phyloP scores from a whole-genome alignment of 345 rosid species.

The Populus euphratica region DNA sequence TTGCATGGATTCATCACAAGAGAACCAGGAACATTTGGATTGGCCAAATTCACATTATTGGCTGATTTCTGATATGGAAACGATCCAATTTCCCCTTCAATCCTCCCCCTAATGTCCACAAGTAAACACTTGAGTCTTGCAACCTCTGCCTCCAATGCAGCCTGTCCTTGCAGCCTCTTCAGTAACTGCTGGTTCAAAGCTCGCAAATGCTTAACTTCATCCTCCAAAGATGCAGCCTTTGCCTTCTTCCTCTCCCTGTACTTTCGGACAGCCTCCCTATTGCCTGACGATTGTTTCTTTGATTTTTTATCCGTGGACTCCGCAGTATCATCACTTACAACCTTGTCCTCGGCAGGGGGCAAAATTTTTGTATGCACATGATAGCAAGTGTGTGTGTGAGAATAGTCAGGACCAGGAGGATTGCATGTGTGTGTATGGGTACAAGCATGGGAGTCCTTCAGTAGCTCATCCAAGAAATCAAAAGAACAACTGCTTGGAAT shows the following conservation, averaged over 20 bases:
- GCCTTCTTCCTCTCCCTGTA: slow-evolving; percentile 98
- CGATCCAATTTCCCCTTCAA: slow-evolving; percentile 93
- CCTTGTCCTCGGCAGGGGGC: slow-evolving; percentile 57
- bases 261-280: slow-evolving; percentile 88
- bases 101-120: slow-evolving; percentile 91
- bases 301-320: slow-evolving; percentile 61
- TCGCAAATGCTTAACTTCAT: slow-evolving; percentile 67
- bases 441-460: slow-evolving; percentile 69
- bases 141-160: slow-evolving; percentile 80
- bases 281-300: slow-evolving; percentile 75
- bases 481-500: slow-evolving; percentile 65
- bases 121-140: slow-evolving; percentile 94
- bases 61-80: slow-evolving; percentile 85
- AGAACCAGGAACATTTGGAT: slow-evolving; percentile 37
- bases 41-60: slow-evolving; percentile 36
- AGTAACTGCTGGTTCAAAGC: slow-evolving; percentile 74
- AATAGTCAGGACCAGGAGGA: slow-evolving; percentile 84
- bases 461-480: slow-evolving; percentile 53
- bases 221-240: slow-evolving; percentile 87
- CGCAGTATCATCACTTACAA: slow-evolving; percentile 63
- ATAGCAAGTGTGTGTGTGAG: slow-evolving; percentile 86
- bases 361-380: slow-evolving; percentile 90
- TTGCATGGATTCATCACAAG: slow-evolving; percentile 82
- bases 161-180: slow-evolving; percentile 88
- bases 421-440: slow-evolving; percentile 94